Conservation (phyloP, 768 basidiomycete genomes). For the Boletus fagicola region DNA sequence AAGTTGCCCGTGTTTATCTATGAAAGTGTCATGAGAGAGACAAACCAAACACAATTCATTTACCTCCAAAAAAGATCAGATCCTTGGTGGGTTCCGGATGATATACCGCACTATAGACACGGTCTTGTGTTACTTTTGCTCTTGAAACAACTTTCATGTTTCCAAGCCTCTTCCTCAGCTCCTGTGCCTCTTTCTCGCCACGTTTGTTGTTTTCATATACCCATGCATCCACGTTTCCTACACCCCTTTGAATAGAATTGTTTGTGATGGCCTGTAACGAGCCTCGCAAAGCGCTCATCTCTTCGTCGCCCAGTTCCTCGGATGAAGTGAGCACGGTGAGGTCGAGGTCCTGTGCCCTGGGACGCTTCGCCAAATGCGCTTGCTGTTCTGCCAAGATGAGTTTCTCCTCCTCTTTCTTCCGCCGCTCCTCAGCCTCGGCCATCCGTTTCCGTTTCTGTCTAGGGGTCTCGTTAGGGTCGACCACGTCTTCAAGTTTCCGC, state of each 20-base stretch:
- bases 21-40: conserved; percentile 1
- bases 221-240: conserved; percentile 50
- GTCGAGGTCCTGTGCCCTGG: conserved; percentile 66
- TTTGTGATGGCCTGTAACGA: conserved; percentile 43
- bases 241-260: conserved; percentile 37
- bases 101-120: conserved; percentile 76
- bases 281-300: conserved; percentile 45
- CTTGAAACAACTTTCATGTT: conserved; percentile 65
- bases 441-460: conserved; percentile 64
- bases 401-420: conserved; percentile 61
- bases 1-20: conserved; percentile 80
- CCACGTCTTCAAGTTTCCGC: conserved; percentile 34
- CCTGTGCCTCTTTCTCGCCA: conserved; percentile 48
- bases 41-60: neutral
- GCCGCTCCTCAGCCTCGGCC: conserved; percentile 55
- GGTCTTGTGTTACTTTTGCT: conserved; percentile 75
- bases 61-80: conserved; percentile 84
- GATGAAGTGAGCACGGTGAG: conserved; percentile 49
- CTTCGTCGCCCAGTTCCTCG: conserved; percentile 46
- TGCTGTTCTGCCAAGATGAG: conserved; percentile 60
- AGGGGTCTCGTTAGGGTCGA: conserved; percentile 65
- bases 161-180: conserved; percentile 53
- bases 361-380: conserved; percentile 59
- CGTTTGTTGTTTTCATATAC: conserved; percentile 46
- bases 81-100: conserved; percentile 81